Evolutionary conservation across 495 filamentous ascomycete species (phyloP).

Genomic region (Massariosphaeria phaeospora): DNA sequence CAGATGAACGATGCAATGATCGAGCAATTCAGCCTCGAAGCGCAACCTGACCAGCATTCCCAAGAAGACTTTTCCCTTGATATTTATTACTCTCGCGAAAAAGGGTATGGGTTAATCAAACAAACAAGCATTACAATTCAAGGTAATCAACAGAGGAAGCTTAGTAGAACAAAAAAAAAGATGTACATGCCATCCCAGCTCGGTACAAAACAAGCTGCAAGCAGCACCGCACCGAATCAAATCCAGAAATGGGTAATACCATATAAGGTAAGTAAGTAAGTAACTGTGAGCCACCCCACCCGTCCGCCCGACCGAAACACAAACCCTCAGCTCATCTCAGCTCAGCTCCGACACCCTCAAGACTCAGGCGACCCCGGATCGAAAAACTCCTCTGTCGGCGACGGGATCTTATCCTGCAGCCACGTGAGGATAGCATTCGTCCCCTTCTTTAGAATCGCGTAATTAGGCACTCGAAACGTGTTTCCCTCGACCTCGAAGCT

Average conservation of each 20-base stretch:
- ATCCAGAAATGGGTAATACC: not conserved
- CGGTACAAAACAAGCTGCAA: too few species aligned
- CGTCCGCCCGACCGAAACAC: not conserved
- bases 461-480: slow-evolving; percentile 78
- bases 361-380: not conserved
- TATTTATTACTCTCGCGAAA: too few species aligned
- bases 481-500: slow-evolving; percentile 70
- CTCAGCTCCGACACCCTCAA: not conserved
- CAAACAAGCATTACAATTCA: slow-evolving; percentile 11
- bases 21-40: too few species aligned
- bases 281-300: not conserved
- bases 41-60: too few species aligned
- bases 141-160: not conserved
- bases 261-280: not conserved
- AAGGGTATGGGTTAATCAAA: too few species aligned
- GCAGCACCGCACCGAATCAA: not conserved
- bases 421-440: slow-evolving; percentile 82
- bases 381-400: slow-evolving; percentile 47
- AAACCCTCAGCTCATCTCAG: not conserved
- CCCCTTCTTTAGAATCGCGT: slow-evolving; percentile 79
- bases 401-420: slow-evolving; percentile 70
- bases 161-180: not conserved
- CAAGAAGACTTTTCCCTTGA: too few species aligned
- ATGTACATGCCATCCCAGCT: too few species aligned
- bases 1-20: too few species aligned